Evolutionary conservation across 805 yeast genomes (phyloP).

Genomic region (Maudiozyma barnettii): DNA sequence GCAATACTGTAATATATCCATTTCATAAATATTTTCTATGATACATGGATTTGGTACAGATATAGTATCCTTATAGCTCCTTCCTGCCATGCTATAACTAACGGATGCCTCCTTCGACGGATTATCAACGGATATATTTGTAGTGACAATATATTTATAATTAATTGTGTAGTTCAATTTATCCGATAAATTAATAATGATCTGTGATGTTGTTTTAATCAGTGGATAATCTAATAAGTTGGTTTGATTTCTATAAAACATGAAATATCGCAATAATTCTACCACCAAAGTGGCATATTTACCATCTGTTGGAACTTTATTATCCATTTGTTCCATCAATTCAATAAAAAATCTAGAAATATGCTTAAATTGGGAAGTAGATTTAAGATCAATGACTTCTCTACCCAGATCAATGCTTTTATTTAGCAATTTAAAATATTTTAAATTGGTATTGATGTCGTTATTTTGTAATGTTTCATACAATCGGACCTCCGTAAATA

Average conservation of each 20-base stretch:
- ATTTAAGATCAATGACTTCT: no score
- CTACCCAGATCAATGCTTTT: conserved; percentile 7
- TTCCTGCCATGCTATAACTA: background rate
- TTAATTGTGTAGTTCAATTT: conserved; percentile 13
- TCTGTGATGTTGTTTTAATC: conserved; percentile 1
- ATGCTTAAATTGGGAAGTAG: conserved; percentile 1
- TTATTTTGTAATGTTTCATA: conserved; percentile 8
- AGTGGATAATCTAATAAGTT: background rate
- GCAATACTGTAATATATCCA: conserved; percentile 9
- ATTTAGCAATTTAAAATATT: conserved; percentile 15
- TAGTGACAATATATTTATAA: conserved; percentile 15
- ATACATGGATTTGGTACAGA: conserved; percentile 18
- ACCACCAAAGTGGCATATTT: conserved; percentile 5
- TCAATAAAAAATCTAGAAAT: conserved; percentile 4
- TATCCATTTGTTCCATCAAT: conserved; percentile 1
- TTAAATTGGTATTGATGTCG: conserved; percentile 8
- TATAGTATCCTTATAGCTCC: background rate
- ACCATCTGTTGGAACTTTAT: background rate
- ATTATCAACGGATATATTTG: conserved; percentile 4
- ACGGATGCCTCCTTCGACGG: background rate
- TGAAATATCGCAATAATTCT: conserved; percentile 11
- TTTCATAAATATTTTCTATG: conserved; percentile 15
- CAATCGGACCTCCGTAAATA: conserved; percentile 7
- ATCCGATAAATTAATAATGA: conserved; percentile 9
- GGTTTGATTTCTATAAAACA: conserved; percentile 3